Evolutionary conservation across 495 filamentous ascomycete genomes (phyloP).

Genomic region (Endocarpon pusillum): DNA sequence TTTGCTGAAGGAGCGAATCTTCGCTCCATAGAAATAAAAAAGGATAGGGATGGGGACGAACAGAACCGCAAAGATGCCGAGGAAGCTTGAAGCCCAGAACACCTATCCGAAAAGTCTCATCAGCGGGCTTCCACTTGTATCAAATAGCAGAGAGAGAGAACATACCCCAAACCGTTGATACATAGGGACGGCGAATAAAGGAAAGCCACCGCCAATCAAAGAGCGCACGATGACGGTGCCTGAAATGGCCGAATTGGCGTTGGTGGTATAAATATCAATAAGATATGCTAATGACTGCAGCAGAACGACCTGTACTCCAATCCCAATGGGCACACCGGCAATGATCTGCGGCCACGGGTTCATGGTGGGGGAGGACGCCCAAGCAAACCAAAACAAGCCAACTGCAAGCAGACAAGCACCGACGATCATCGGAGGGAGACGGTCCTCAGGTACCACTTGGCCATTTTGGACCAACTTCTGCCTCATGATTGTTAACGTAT

Average conservation of each 20-base stretch:
- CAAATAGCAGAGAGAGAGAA: slow-evolving; percentile 52
- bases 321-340: slow-evolving; percentile 31
- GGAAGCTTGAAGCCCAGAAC: slow-evolving; percentile 43
- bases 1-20: slow-evolving; percentile 37
- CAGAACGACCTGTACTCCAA: slow-evolving; percentile 39
- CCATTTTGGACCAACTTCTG: slow-evolving; percentile 32
- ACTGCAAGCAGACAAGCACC: slow-evolving; percentile 36
- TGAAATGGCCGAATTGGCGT: slow-evolving; percentile 30
- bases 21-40: slow-evolving; percentile 52
- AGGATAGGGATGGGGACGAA: slow-evolving; percentile 54
- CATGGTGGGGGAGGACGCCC: slow-evolving; percentile 31
- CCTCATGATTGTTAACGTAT: slow-evolving; percentile 34
- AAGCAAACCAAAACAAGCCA: slow-evolving; percentile 49
- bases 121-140: too few species aligned
- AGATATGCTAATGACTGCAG: slow-evolving; percentile 41
- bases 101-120: too few species aligned
- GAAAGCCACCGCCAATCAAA: slow-evolving; percentile 32
- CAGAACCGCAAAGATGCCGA: slow-evolving; percentile 44
- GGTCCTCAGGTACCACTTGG: slow-evolving; percentile 36
- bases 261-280: slow-evolving; percentile 34
- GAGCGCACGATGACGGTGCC: slow-evolving; percentile 30
- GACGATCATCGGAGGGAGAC: slow-evolving; percentile 40
- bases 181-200: slow-evolving; percentile 39
- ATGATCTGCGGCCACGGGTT: slow-evolving; percentile 33
- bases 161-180: slow-evolving; percentile 36